Percentiles rank a stretch among this genome's conserved stretches.
These are phyloP conservation scores for Tulasnella sp. DNA, from an alignment of 768 basidiomycete species.

Conservation along the genomic window DNA sequence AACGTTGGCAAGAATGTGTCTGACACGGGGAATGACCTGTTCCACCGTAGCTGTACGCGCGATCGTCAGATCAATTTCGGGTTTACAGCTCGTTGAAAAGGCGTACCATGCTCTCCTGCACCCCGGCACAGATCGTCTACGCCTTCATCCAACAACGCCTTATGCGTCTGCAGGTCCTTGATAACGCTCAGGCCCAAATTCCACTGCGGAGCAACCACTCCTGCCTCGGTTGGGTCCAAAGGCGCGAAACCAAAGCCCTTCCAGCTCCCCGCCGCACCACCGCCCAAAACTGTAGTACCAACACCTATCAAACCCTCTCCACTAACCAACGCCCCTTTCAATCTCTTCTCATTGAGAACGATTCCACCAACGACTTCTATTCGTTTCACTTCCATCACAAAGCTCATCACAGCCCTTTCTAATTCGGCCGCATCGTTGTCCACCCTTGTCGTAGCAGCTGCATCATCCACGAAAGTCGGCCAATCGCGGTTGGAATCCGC, in stretches of 20 bases:
- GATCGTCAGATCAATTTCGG: neutral
- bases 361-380: conserved; percentile 32
- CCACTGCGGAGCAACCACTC: conserved; percentile 33
- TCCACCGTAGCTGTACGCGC: conserved; percentile 24
- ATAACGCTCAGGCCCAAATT: conserved; percentile 44
- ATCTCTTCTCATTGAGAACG: conserved; percentile 31
- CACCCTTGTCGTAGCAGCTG: conserved; percentile 22
- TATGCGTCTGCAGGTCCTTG: conserved; percentile 40
- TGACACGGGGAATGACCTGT: conserved; percentile 28
- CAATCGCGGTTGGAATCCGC: conserved; percentile 31
- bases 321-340: conserved; percentile 24
- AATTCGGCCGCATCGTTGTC: conserved; percentile 26
- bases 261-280: conserved; percentile 66
- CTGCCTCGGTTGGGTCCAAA: conserved; percentile 1
- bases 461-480: conserved; percentile 18
- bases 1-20: conserved; percentile 44
- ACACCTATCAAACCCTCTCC: conserved; percentile 30
- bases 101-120: neutral
- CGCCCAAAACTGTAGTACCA: conserved; percentile 71
- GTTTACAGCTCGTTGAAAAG: neutral
- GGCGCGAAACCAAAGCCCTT: conserved; percentile 74
- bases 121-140: conserved; percentile 25
- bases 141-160: conserved; percentile 41
- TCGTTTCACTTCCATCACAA: conserved; percentile 27
- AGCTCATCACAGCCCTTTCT: conserved; percentile 23